Conservation (phyloP, 176 grass and related monocot species). For the Zizania latifolia region DNA sequence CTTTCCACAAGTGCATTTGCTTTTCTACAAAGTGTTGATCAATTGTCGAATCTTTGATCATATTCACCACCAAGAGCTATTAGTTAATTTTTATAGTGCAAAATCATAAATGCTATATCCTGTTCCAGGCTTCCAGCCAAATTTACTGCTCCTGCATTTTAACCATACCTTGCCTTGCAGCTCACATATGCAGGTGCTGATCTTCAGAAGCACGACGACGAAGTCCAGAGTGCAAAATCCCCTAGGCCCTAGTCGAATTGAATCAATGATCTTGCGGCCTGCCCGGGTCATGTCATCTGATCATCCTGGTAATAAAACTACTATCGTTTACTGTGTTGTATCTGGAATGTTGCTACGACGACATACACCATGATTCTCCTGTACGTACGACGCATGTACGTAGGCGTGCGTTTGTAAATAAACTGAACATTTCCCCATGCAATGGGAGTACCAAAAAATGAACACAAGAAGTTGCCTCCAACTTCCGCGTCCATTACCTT, state of each 20-base stretch:
- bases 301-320: constrained; percentile 10
- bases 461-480: background rate
- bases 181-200: constrained; percentile 27
- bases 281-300: background rate
- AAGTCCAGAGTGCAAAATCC: background rate
- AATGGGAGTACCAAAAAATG: background rate
- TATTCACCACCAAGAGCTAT: background rate
- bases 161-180: constrained; percentile 30
- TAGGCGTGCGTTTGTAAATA: background rate
- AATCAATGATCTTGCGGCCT: background rate
- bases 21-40: background rate
- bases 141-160: constrained; percentile 5
- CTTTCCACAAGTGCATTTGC: background rate
- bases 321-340: background rate
- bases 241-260: background rate
- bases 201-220: background rate
- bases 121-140: background rate
- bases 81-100: background rate
- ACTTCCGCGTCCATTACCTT: background rate
- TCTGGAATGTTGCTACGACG: constrained; percentile 1
- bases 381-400: no score
- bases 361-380: background rate
- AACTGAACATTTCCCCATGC: background rate
- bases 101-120: background rate
- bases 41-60: background rate